A percentile compares a stretch with the other conserved stretches of the same genome.
Evolutionary conservation across 768 basidiomycete species (phyloP).

Genomic region (Mycena olivaceomarginata): DNA sequence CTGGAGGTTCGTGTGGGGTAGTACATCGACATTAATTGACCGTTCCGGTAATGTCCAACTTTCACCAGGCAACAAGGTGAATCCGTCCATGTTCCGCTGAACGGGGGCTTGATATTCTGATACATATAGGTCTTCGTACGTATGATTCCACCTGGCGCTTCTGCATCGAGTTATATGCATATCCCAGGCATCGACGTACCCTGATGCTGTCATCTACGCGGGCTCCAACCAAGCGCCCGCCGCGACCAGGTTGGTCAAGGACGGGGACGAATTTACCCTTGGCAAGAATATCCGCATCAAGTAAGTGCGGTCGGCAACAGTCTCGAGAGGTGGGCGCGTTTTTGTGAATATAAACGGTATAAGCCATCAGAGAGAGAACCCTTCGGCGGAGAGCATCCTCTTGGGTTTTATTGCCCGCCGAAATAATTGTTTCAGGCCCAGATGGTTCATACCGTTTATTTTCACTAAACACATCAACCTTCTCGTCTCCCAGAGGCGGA

Average conservation of each 20-base stretch:
- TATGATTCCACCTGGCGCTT: conserved; percentile 34
- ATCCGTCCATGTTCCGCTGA: neutral
- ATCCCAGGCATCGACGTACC: conserved; percentile 63
- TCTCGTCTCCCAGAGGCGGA: too few relatives aligned
- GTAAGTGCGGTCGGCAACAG: conserved; percentile 54
- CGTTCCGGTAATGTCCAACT: too few relatives aligned
- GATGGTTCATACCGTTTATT: too few relatives aligned
- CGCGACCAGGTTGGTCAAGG: conserved; percentile 84
- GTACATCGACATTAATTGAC: too few relatives aligned
- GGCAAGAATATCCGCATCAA: conserved; percentile 77
- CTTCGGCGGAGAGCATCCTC: too few relatives aligned
- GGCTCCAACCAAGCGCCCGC: conserved; percentile 84
- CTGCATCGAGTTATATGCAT: neutral
- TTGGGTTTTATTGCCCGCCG: too few relatives aligned
- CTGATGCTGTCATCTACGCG: conserved; percentile 81
- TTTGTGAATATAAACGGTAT: too few relatives aligned
- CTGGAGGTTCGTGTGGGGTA: too few relatives aligned
- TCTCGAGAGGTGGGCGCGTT: too few relatives aligned
- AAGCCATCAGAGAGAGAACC: too few relatives aligned
- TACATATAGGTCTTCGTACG: conserved; percentile 70
- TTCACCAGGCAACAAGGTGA: conserved; percentile 80
- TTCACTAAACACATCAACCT: too few relatives aligned
- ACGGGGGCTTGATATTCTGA: neutral
- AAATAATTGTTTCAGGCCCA: too few relatives aligned
- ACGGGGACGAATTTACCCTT: conserved; percentile 88